Evolutionary conservation across 768 basidiomycete species (phyloP).

Genomic region (Mycena metata): DNA sequence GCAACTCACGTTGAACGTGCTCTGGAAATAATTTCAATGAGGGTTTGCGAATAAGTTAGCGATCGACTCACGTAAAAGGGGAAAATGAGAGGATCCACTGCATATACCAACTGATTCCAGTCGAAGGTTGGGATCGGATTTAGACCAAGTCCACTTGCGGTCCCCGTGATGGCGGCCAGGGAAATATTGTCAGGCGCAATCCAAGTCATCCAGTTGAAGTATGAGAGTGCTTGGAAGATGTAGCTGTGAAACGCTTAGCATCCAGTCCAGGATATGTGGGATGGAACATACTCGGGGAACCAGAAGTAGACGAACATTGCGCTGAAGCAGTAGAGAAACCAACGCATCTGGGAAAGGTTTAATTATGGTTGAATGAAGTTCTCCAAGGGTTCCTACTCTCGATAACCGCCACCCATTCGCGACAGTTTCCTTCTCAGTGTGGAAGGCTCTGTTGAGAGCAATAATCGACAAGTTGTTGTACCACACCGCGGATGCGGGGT

Average conservation of each 20-base stretch:
- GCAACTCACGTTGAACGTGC: constrained; percentile 32
- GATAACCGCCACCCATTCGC: constrained; percentile 41
- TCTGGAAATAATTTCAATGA: constrained; percentile 3
- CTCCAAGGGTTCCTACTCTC: constrained; percentile 11
- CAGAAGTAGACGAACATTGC: constrained; percentile 45
- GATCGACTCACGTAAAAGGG: constrained; percentile 49
- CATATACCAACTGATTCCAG: constrained; percentile 46
- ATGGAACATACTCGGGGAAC: constrained; percentile 32
- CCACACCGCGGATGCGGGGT: constrained; percentile 70
- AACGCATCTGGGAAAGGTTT: constrained; percentile 47
- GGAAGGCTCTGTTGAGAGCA: constrained; percentile 57
- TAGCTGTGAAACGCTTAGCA: constrained; percentile 46
- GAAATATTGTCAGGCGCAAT: constrained; percentile 48
- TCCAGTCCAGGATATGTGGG: no score
- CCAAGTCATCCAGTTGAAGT: constrained; percentile 58
- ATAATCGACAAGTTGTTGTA: constrained; percentile 52
- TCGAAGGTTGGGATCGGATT: constrained; percentile 51
- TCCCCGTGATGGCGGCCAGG: constrained; percentile 47
- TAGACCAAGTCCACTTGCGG: constrained; percentile 49
- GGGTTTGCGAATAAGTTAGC: not conserved
- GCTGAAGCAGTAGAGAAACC: constrained; percentile 58
- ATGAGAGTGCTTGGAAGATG: constrained; percentile 44
- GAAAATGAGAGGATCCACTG: constrained; percentile 35
- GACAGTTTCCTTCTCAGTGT: constrained; percentile 44
- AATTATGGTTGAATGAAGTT: constrained; percentile 5